Conservation (phyloP, 345 rosid genomes). For the Pugionium cornutum region DNA sequence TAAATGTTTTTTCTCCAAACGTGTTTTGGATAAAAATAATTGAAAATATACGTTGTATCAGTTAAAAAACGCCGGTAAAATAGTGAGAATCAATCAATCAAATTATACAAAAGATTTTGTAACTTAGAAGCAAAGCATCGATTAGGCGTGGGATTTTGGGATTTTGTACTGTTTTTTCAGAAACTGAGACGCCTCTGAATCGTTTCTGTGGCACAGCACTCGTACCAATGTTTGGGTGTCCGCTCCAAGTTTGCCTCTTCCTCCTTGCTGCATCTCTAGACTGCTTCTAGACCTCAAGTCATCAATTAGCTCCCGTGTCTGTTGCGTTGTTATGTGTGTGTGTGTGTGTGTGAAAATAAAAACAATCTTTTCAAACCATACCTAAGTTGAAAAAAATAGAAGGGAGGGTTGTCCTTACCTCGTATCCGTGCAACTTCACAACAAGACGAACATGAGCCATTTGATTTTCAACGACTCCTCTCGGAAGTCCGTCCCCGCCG, state of each 20-base stretch:
- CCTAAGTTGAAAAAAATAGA: not conserved
- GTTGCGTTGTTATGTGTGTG: slow-evolving; percentile 27
- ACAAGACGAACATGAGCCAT: slow-evolving; percentile 78
- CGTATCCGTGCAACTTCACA: slow-evolving; percentile 73
- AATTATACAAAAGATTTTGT: too few relatives aligned
- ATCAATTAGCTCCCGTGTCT: slow-evolving; percentile 85
- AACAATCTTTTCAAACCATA: slow-evolving; percentile 4
- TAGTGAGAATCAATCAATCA: too few relatives aligned
- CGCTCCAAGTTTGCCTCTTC: slow-evolving; percentile 69
- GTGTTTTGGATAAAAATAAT: not conserved
- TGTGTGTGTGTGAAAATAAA: not conserved
- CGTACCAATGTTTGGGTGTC: slow-evolving; percentile 77
- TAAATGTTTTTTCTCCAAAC: not conserved
- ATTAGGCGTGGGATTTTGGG: slow-evolving; percentile 59
- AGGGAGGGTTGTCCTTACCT: slow-evolving; percentile 52
- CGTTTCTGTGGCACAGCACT: slow-evolving; percentile 85
- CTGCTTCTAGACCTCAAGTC: slow-evolving; percentile 74
- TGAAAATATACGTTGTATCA: not conserved
- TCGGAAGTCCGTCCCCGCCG: slow-evolving; percentile 96
- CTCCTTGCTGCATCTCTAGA: slow-evolving; percentile 54
- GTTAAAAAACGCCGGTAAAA: too few relatives aligned
- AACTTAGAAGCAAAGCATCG: too few relatives aligned
- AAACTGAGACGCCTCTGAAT: slow-evolving; percentile 86
- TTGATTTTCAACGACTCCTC: slow-evolving; percentile 96
- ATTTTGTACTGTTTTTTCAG: slow-evolving; percentile 92